These are phyloP conservation scores for Aegilops speltoides DNA, from an alignment of 176 grass and related monocot genomes.

Conservation along the genomic window DNA sequence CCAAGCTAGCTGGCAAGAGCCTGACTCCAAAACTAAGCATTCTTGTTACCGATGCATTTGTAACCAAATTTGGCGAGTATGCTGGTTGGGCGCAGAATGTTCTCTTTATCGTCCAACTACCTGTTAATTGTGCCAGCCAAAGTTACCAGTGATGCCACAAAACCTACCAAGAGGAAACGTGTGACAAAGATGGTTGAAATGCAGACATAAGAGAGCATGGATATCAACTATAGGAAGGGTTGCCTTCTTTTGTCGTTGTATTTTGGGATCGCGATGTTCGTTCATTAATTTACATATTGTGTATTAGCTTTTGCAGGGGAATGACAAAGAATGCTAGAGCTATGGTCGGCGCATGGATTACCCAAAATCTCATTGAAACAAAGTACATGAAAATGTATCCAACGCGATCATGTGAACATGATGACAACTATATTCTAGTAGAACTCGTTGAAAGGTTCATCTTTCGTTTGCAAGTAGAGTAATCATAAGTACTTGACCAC, in stretches of 20 bases:
- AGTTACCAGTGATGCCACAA: neutral
- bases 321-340: neutral
- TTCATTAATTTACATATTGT: neutral
- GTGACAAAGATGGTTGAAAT: neutral
- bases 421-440: too few relatives aligned
- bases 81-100: constrained; percentile 95
- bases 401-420: neutral
- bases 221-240: neutral
- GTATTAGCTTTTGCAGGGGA: neutral
- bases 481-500: too few relatives aligned
- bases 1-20: constrained; percentile 65
- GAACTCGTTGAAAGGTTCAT: neutral
- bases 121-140: constrained; percentile 31
- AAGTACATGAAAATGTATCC: neutral
- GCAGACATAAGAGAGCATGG: neutral
- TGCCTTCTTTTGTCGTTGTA: neutral
- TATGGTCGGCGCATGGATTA: neutral
- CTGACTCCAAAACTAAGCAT: constrained; percentile 64
- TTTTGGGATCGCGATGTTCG: neutral
- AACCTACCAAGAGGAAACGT: constrained; percentile 56
- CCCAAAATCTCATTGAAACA: neutral
- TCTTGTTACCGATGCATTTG: constrained; percentile 71
- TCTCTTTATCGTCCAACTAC: constrained; percentile 82
- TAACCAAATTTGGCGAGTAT: constrained; percentile 74
- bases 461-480: neutral